Evolutionary conservation across 2,329 filamentous ascomycete species (phyloP).

Genomic region (Celoporthe dispersa): DNA sequence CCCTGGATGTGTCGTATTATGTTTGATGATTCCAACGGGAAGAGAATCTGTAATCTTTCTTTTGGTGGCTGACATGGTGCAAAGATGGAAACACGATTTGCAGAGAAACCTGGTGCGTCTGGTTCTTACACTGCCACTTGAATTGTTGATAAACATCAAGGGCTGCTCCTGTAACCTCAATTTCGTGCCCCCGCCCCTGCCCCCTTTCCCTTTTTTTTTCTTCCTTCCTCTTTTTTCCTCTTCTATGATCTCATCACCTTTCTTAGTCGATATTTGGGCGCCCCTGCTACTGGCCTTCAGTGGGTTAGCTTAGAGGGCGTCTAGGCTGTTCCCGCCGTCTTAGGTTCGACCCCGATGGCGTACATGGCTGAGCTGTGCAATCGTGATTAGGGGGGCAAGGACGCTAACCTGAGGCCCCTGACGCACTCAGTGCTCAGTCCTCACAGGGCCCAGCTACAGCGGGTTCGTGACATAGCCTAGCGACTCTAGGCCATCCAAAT

Average conservation of each 20-base stretch:
- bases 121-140: neutral
- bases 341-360: neutral
- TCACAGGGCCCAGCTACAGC: neutral
- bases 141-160: neutral
- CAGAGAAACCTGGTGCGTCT: neutral
- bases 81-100: neutral
- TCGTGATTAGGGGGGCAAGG: neutral
- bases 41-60: slow-evolving; percentile 5
- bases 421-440: neutral
- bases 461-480: neutral
- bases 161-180: neutral
- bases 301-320: neutral
- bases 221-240: too few relatives aligned
- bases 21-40: neutral
- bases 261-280: slow-evolving; percentile 7
- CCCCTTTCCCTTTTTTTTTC: neutral
- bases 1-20: neutral
- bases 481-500: neutral
- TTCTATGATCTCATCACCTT: slow-evolving; percentile 14
- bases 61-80: neutral
- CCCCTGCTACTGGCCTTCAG: neutral
- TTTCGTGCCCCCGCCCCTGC: too few relatives aligned
- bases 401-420: neutral
- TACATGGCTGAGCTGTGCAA: neutral
- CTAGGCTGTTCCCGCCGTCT: neutral